Percentiles rank a stretch among this genome's conserved stretches.
Conservation (phyloP, 345 rosid species). For the Rubroshorea leprosula region DNA sequence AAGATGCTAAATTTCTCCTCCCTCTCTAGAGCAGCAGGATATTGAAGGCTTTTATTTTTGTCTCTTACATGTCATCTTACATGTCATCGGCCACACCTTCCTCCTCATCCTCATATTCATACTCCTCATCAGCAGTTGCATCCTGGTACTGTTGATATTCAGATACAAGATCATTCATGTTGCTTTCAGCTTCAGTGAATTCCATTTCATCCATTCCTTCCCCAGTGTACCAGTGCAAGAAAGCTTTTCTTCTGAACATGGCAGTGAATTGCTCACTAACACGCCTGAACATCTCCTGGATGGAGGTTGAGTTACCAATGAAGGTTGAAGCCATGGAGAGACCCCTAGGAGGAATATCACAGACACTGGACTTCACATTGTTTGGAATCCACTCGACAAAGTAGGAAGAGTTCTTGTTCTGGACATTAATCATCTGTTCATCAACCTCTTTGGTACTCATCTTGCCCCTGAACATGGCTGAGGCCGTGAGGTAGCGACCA, state of each 20-base stretch:
- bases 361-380: conserved; percentile 31
- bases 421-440: conserved; percentile 30
- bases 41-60: neutral
- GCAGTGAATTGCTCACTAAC: conserved; percentile 29
- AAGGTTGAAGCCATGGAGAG: conserved; percentile 31
- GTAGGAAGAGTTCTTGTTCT: conserved; percentile 32
- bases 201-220: conserved; percentile 31
- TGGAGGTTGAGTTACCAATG: conserved; percentile 30
- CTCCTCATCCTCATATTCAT: conserved; percentile 22
- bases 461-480: conserved; percentile 38
- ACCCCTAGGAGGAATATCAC: conserved; percentile 28
- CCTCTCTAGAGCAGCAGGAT: too few species aligned
- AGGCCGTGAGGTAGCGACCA: conserved; percentile 42
- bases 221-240: conserved; percentile 30
- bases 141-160: conserved; percentile 30
- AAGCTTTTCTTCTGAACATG: conserved; percentile 26
- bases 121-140: conserved; percentile 29
- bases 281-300: conserved; percentile 27
- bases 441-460: conserved; percentile 28
- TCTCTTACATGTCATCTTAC: conserved; percentile 9
- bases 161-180: conserved; percentile 30
- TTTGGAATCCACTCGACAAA: conserved; percentile 30
- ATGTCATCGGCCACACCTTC: conserved; percentile 4
- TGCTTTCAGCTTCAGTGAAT: conserved; percentile 28
- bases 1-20: neutral